These are phyloP conservation scores for Euryodendron excelsum DNA, from an alignment of 148 eudicot genomes.

Conservation along the genomic window DNA sequence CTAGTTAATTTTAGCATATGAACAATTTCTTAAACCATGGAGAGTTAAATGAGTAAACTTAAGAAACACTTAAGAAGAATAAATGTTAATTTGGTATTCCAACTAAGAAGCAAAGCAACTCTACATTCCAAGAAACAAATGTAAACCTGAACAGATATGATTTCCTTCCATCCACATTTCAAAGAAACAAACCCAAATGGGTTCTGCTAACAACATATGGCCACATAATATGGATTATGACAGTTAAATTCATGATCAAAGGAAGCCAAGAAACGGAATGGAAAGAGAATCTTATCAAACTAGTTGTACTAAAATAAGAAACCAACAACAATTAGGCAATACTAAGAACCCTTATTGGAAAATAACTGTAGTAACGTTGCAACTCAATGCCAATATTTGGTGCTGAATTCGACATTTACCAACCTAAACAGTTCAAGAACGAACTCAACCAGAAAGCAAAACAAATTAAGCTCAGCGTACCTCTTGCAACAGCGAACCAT, in stretches of 20 bases:
- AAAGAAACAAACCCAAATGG: neutral
- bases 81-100: neutral
- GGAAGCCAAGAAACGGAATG: too few species aligned
- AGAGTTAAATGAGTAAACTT: neutral
- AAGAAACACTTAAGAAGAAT: neutral
- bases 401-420: too few species aligned
- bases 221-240: too few species aligned
- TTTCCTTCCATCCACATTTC: neutral
- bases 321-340: too few species aligned
- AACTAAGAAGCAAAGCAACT: neutral
- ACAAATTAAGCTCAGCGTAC: slow-evolving; percentile 8
- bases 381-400: too few species aligned
- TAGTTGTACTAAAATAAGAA: too few species aligned
- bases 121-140: neutral
- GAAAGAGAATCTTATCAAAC: too few species aligned
- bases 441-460: neutral
- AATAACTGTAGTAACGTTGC: too few species aligned
- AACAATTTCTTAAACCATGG: neutral
- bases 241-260: too few species aligned
- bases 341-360: too few species aligned
- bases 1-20: slow-evolving; percentile 1
- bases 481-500: slow-evolving; percentile 42
- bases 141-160: neutral
- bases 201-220: too few species aligned
- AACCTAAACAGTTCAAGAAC: too few species aligned